These are phyloP conservation scores for Macrophomina phaseolina DNA, from an alignment of 2,329 filamentous ascomycete species.

Conservation along the genomic window DNA sequence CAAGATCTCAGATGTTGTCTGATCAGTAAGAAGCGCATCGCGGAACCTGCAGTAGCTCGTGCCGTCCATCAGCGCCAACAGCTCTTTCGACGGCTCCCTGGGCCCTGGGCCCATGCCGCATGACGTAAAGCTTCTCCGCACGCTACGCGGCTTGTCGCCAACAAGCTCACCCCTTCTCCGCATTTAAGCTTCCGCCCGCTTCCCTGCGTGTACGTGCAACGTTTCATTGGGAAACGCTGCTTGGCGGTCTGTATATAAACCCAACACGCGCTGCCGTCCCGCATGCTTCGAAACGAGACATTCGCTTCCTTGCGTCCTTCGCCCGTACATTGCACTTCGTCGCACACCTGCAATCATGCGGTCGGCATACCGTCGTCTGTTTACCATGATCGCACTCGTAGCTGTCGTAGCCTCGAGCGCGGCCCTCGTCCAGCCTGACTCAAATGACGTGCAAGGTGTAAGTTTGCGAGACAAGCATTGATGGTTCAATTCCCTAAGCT, in stretches of 20 bases:
- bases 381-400: background rate
- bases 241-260: background rate
- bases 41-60: background rate
- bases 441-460: background rate
- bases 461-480: background rate
- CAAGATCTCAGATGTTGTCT: no score
- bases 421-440: background rate
- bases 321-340: background rate
- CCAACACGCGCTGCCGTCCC: background rate
- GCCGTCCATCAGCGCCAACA: background rate
- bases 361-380: background rate
- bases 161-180: conserved; percentile 19
- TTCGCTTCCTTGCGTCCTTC: background rate
- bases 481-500: background rate
- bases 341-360: background rate
- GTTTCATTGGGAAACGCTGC: background rate
- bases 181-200: conserved; percentile 5
- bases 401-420: background rate
- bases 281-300: background rate
- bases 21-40: no score
- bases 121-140: conserved; percentile 15
- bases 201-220: background rate
- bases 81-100: no score
- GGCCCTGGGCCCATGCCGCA: background rate
- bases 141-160: background rate